Conservation (phyloP, 192 early-diverging fungal genomes). For the Linnemannia elongata region DNA sequence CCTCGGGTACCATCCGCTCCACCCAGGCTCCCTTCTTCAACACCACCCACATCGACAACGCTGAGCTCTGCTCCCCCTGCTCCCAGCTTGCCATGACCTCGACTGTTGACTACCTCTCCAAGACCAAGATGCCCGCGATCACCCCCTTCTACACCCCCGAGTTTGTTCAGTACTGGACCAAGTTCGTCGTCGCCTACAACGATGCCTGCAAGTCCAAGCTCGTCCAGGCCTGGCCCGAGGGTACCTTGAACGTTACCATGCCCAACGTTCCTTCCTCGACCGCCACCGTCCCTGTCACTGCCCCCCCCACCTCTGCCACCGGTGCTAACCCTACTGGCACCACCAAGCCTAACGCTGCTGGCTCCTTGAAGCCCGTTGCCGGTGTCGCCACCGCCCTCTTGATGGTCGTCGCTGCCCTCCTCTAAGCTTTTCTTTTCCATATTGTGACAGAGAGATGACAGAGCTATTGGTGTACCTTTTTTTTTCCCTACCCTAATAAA, state of each 20-base stretch:
- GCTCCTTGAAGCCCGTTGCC: slow-evolving; percentile 42
- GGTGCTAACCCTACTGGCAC: neutral
- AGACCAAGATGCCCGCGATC: slow-evolving; percentile 36
- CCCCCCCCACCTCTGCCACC: slow-evolving; percentile 9
- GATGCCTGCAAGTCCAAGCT: slow-evolving; percentile 32
- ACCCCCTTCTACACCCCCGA: slow-evolving; percentile 46
- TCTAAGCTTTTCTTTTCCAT: slow-evolving; percentile 12
- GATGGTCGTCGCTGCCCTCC: slow-evolving; percentile 35
- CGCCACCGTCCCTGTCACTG: neutral
- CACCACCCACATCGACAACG: slow-evolving; percentile 7
- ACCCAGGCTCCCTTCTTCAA: slow-evolving; percentile 30
- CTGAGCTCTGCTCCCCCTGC: slow-evolving; percentile 38
- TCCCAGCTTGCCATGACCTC: slow-evolving; percentile 22
- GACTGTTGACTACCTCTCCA: slow-evolving; percentile 17
- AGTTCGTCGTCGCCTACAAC: slow-evolving; percentile 36
- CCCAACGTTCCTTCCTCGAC: slow-evolving; percentile 26
- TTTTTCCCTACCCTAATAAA: neutral
- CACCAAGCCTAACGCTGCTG: slow-evolving; percentile 10
- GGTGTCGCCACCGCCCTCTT: slow-evolving; percentile 22
- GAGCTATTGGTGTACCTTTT: neutral
- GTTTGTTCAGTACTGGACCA: slow-evolving; percentile 56
- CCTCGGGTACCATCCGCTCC: slow-evolving; percentile 32
- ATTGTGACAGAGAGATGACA: neutral
- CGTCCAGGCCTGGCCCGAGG: slow-evolving; percentile 36
- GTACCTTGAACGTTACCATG: slow-evolving; percentile 42